These are phyloP conservation scores for Hymenotorrendiella dingleyae DNA, from an alignment of 2,329 filamentous ascomycete genomes.

Conservation along the genomic window DNA sequence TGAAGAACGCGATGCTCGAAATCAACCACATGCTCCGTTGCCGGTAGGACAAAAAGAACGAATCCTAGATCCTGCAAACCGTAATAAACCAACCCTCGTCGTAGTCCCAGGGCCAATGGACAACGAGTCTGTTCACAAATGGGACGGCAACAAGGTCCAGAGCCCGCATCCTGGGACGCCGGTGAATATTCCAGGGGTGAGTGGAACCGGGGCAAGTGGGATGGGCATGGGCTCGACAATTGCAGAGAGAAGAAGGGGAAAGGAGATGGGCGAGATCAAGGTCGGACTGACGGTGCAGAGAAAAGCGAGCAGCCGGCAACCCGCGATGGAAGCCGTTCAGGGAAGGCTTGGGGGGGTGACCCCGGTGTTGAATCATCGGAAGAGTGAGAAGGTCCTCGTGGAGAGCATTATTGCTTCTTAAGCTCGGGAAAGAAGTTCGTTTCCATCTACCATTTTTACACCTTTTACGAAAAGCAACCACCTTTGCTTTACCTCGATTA, in stretches of 20 bases:
- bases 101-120: constrained; percentile 15
- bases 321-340: constrained; percentile 13
- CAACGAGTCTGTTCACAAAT: constrained; percentile 9
- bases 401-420: no score
- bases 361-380: constrained; percentile 35
- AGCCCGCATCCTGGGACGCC: not conserved
- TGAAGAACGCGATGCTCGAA: constrained; percentile 11
- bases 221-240: constrained; percentile 31
- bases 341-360: no score
- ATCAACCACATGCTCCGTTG: not conserved
- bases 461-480: no score
- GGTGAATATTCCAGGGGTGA: no score
- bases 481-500: no score
- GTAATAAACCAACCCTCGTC: constrained; percentile 24
- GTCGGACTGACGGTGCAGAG: constrained; percentile 24
- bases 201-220: no score
- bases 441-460: no score
- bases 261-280: constrained; percentile 18
- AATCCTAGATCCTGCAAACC: constrained; percentile 15
- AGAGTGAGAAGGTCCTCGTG: constrained; percentile 49
- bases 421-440: no score
- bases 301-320: not conserved
- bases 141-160: constrained; percentile 10
- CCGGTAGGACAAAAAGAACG: constrained; percentile 4
- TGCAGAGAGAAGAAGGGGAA: constrained; percentile 24